Base-by-base conservation (phyloP, 805 yeast species). In the Tetrapisispora iriomotensis region DNA sequence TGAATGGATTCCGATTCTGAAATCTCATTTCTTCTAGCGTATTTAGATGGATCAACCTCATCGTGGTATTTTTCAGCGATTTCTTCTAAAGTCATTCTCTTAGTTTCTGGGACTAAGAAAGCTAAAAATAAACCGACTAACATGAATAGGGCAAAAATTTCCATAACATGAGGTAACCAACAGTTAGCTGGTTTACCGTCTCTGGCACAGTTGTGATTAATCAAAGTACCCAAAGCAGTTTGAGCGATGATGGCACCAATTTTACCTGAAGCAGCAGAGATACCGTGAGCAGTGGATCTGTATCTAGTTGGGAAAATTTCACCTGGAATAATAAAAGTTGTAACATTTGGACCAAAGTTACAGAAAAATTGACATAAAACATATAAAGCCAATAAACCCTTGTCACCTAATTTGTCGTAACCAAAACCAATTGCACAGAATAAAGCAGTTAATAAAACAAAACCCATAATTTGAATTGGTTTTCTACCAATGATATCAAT, bases 211-310 rank as follows among this genome's bases (percentile, higher is more conserved):
- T 75, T 72, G 64, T 82, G 90, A 71, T 82, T 71, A 41, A 79
- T 72, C 54, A 86, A 72, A 47, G 94, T 84, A 72, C 95, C 92
- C 50, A 82, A 64, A 62, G 82, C 81, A 46, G 88, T 79, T 68
- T 82, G 92, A 22, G 95, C 95, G 70, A 86, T 76, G 51, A 86
- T 84, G 45, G 95, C 94, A 69, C 95, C 96, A 54, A 84, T 69
- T 64, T 86, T 86, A 72, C 95, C 96, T 25, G 76, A 64, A 38
- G 94, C 96, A 52, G 96, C 95, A 48, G 94, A 85, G 46, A 86
- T 72, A 72, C 96, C 96, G 55, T 86, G 96, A 37, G 95, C 95
- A 50, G 94, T 79, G 19, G 95, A 85, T 79, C 95, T 82, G 69
- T 85, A 86, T 72, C 95, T 79, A 40, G 96, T 86, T 62, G 95